These are phyloP conservation scores for Canariomyces notabilis DNA, from an alignment of 2,329 filamentous ascomycete genomes.

Conservation along the genomic window DNA sequence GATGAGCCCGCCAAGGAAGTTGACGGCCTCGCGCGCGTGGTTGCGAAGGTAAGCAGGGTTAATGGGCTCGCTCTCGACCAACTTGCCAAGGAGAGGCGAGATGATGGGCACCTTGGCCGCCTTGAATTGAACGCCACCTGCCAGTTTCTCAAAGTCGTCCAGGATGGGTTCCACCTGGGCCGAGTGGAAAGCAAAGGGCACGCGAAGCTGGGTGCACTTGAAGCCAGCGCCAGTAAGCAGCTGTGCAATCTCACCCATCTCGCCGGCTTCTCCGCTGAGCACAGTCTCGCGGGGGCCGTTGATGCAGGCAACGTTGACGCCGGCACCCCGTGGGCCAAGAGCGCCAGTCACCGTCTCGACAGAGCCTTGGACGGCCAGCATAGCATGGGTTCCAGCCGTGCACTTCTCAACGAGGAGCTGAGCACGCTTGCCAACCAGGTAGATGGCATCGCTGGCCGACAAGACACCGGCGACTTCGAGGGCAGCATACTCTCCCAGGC, in stretches of 20 bases:
- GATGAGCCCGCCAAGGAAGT: constrained; percentile 60
- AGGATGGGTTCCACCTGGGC: constrained; percentile 51
- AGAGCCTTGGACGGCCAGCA: constrained; percentile 45
- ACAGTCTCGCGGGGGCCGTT: constrained; percentile 74
- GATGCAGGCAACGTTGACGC: constrained; percentile 60
- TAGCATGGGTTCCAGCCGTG: constrained; percentile 59
- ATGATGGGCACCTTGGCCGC: constrained; percentile 55
- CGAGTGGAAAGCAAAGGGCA: constrained; percentile 52
- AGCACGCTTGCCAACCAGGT: constrained; percentile 64
- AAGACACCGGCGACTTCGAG: constrained; percentile 66
- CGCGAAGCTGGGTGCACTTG: constrained; percentile 44
- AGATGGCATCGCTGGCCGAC: constrained; percentile 65
- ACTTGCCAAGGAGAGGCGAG: constrained; percentile 60
- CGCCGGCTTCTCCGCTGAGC: constrained; percentile 44
- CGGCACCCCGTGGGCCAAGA: constrained; percentile 38
- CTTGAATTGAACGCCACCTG: constrained; percentile 35
- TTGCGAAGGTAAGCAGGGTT: constrained; percentile 58
- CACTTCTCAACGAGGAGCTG: constrained; percentile 61
- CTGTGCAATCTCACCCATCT: constrained; percentile 42
- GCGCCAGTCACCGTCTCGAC: constrained; percentile 50
- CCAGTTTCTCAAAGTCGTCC: constrained; percentile 51
- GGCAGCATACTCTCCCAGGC: constrained; percentile 69
- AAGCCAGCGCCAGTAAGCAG: constrained; percentile 29
- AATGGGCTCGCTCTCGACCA: constrained; percentile 55
- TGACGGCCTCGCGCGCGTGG: constrained; percentile 63